Conservation (phyloP, 2,329 filamentous ascomycete species). For the Penicillium sp. region DNA sequence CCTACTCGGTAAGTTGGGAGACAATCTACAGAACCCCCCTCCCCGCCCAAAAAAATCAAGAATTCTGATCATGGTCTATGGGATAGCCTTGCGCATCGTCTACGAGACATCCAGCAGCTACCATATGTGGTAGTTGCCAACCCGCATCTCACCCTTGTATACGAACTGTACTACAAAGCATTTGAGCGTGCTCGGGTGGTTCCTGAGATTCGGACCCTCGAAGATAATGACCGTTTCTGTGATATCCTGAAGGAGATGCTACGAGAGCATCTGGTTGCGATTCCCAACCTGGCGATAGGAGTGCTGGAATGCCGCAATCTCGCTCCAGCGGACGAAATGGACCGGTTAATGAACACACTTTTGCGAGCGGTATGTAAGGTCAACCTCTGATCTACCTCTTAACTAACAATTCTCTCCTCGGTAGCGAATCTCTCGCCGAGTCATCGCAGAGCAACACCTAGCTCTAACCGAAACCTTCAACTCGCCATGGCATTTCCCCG, state of each 20-base stretch:
- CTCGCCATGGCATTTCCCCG: constrained; percentile 82
- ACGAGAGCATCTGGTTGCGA: constrained; percentile 85
- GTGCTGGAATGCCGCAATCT: constrained; percentile 84
- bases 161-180: constrained; percentile 95
- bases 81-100: constrained; percentile 77
- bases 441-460: constrained; percentile 96
- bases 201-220: constrained; percentile 75
- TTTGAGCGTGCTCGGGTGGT: constrained; percentile 87
- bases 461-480: constrained; percentile 93
- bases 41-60: too few species aligned
- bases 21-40: too few species aligned
- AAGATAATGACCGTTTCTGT: constrained; percentile 89
- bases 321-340: constrained; percentile 76
- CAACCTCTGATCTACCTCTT: not conserved
- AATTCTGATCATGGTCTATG: not conserved
- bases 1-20: constrained; percentile 64
- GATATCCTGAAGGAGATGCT: constrained; percentile 74
- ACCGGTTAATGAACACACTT: constrained; percentile 93
- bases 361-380: constrained; percentile 70
- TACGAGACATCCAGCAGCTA: constrained; percentile 94
- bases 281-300: constrained; percentile 90
- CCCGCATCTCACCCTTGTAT: constrained; percentile 86
- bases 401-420: constrained; percentile 11
- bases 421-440: constrained; percentile 86
- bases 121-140: constrained; percentile 98